Evolutionary conservation across 305 asterid species (phyloP).

Genomic region (Fraxinus angustifolia): DNA sequence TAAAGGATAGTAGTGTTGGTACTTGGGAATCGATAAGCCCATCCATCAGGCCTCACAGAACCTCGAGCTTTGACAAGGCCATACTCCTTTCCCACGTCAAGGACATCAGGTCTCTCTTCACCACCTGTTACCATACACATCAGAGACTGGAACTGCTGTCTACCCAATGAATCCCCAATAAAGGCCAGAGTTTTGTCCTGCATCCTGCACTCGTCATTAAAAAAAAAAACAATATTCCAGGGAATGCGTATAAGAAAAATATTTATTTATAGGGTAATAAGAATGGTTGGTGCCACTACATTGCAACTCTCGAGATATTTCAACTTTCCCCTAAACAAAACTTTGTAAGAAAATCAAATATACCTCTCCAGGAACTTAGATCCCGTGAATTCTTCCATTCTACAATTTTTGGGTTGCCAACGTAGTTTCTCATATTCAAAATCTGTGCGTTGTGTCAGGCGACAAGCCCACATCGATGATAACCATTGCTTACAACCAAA

Average conservation of each 20-base stretch:
- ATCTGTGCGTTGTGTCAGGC: constrained; percentile 82
- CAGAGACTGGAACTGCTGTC: constrained; percentile 51
- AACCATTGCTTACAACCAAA: constrained; percentile 86
- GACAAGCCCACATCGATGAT: constrained; percentile 98
- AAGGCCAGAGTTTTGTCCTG: constrained; percentile 74
- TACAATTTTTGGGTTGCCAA: constrained; percentile 77
- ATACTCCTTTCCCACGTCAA: constrained; percentile 67
- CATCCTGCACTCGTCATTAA: constrained; percentile 51
- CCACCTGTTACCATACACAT: constrained; percentile 81
- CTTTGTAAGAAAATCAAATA: constrained; percentile 12
- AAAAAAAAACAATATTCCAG: background rate
- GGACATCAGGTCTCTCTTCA: constrained; percentile 64
- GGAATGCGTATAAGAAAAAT: background rate
- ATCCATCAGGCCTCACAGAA: constrained; percentile 82
- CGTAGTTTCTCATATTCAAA: constrained; percentile 82
- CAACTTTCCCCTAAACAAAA: constrained; percentile 18
- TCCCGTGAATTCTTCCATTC: constrained; percentile 69
- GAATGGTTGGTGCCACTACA: background rate
- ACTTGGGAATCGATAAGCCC: constrained; percentile 78
- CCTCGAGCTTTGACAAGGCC: constrained; percentile 80
- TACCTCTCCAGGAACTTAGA: constrained; percentile 70
- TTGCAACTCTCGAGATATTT: constrained; percentile 3
- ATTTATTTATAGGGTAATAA: background rate
- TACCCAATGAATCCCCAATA: constrained; percentile 89
- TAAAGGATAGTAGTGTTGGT: constrained; percentile 81